Conservation (phyloP, 2,329 filamentous ascomycete species). For the Penicillium freii region DNA sequence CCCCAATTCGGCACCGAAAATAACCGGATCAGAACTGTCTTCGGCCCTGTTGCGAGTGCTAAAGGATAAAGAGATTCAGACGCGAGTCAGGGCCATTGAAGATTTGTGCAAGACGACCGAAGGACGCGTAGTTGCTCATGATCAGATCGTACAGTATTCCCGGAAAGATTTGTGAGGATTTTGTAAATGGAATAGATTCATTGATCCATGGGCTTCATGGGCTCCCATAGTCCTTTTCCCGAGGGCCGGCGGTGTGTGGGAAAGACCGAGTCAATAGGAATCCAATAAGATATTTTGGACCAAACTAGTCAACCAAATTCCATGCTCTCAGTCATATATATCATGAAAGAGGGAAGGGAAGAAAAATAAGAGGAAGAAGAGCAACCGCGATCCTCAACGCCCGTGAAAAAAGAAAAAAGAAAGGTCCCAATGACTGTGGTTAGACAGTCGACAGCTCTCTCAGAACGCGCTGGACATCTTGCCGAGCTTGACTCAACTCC, state of each 20-base stretch:
- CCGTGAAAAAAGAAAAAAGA: not conserved
- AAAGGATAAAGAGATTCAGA: conserved; percentile 13
- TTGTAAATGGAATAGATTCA: not conserved
- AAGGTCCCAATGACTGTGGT: not conserved
- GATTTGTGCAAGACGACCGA: conserved; percentile 17
- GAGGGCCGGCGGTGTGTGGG: not conserved
- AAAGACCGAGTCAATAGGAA: not conserved
- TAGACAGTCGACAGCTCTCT: conserved; percentile 30
- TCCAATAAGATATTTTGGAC: not conserved
- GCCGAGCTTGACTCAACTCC: conserved; percentile 51
- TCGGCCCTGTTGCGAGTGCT: conserved; percentile 16
- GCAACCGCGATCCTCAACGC: not conserved
- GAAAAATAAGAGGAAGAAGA: not conserved
- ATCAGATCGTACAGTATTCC: conserved; percentile 17
- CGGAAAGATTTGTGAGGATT: not conserved
- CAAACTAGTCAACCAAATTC: too few relatives aligned
- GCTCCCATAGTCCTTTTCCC: not conserved
- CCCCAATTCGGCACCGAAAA: conserved; percentile 34
- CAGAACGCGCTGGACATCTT: conserved; percentile 46
- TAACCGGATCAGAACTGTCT: conserved; percentile 15
- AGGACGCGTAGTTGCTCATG: conserved; percentile 21
- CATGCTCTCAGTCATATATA: not conserved
- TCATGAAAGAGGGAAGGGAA: not conserved
- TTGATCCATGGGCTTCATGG: not conserved
- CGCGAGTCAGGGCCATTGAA: conserved; percentile 11